phyloP scores from a whole-genome alignment of 768 basidiomycete genomes.

The Tricholoma terreum region DNA sequence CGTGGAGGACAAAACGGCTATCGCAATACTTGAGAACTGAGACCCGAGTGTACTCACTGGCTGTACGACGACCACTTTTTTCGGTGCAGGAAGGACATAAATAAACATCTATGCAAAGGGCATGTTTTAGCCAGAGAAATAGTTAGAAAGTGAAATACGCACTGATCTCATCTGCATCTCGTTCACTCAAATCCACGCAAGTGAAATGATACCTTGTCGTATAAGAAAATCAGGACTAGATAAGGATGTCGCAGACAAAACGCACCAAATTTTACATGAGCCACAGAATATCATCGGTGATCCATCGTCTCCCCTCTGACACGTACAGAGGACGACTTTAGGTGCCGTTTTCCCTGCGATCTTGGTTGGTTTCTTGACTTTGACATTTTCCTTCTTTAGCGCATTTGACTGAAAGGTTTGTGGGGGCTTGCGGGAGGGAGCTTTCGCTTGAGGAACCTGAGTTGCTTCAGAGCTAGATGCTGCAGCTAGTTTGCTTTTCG shows the following conservation, averaged over 20 bases:
- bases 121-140: constrained; percentile 2
- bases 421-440: constrained; percentile 9
- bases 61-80: constrained; percentile 60
- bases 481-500: constrained; percentile 37
- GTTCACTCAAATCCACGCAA: constrained; percentile 60
- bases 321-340: constrained; percentile 50
- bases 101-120: constrained; percentile 50
- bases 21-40: constrained; percentile 28
- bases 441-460: constrained; percentile 7
- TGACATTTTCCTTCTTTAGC: constrained; percentile 25
- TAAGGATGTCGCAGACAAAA: constrained; percentile 2
- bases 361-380: constrained; percentile 13
- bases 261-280: constrained; percentile 66
- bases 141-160: constrained; percentile 26
- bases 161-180: constrained; percentile 77
- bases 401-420: constrained; percentile 10
- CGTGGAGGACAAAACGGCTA: constrained; percentile 25
- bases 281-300: constrained; percentile 78
- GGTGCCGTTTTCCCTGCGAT: constrained; percentile 6
- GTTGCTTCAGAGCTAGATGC: constrained; percentile 16
- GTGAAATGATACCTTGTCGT: constrained; percentile 72
- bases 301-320: constrained; percentile 69
- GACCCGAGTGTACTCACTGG: constrained; percentile 66
- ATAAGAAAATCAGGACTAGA: constrained; percentile 3
- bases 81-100: constrained; percentile 51